phyloP scores from a whole-genome alignment of 1,284 basidiomycete genomes.

The Naganishia liquefaciens region DNA sequence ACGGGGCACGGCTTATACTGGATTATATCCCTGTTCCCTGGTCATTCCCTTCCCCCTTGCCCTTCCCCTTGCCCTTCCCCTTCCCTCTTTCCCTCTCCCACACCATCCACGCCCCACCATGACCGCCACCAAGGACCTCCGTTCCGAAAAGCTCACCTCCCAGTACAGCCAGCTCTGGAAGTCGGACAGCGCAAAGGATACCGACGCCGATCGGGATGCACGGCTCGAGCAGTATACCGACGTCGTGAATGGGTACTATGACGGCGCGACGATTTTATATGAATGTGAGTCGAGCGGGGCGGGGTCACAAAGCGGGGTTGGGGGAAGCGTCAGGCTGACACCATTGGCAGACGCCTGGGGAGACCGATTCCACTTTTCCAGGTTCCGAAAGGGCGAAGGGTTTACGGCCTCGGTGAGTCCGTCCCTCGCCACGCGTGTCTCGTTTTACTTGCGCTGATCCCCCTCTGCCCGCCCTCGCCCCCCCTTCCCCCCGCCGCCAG shows the following conservation, averaged over 20 bases:
- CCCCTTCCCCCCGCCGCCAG: slow-evolving; percentile 40
- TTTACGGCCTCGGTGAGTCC: slow-evolving; percentile 65
- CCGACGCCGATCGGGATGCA: slow-evolving; percentile 67
- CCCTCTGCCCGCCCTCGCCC: background rate
- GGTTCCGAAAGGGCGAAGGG: slow-evolving; percentile 93
- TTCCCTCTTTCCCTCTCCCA: slow-evolving; percentile 4
- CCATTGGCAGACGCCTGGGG: slow-evolving; percentile 60
- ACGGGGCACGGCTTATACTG: no score
- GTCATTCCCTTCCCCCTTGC: background rate
- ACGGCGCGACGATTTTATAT: slow-evolving; percentile 94
- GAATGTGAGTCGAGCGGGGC: slow-evolving; percentile 70
- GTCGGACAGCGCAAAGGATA: slow-evolving; percentile 75
- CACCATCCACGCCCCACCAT: slow-evolving; percentile 1
- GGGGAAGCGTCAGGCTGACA: slow-evolving; percentile 20
- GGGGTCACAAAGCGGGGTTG: no score
- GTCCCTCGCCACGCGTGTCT: background rate
- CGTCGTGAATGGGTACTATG: slow-evolving; percentile 94
- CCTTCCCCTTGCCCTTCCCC: background rate
- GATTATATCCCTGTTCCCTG: no score
- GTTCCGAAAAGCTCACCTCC: slow-evolving; percentile 77
- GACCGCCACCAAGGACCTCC: slow-evolving; percentile 61
- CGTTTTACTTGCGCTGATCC: no score
- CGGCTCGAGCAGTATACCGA: slow-evolving; percentile 85
- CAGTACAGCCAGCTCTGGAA: slow-evolving; percentile 96
- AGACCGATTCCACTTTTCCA: slow-evolving; percentile 94